These are phyloP conservation scores for Glaciozyma martinii DNA, from an alignment of 768 basidiomycete genomes.

Conservation along the genomic window DNA sequence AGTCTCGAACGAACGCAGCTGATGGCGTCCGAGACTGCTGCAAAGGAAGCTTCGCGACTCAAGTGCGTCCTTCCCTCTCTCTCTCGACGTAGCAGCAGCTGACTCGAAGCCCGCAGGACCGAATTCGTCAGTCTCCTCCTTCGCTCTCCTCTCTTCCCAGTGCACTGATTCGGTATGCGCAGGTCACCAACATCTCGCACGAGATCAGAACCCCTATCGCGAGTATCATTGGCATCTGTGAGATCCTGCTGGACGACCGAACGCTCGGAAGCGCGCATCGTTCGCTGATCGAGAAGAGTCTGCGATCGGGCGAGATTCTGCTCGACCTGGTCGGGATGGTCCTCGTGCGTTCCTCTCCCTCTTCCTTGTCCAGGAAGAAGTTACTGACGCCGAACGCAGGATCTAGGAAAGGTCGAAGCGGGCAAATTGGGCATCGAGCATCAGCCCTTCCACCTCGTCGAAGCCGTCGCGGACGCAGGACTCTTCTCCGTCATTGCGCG, in stretches of 20 bases:
- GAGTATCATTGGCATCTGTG: slow-evolving; percentile 27
- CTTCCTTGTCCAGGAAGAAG: neutral
- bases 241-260: slow-evolving; percentile 23
- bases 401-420: slow-evolving; percentile 32
- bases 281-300: slow-evolving; percentile 18
- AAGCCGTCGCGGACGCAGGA: slow-evolving; percentile 21
- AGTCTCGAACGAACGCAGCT: slow-evolving; percentile 11
- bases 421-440: slow-evolving; percentile 27
- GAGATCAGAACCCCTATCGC: slow-evolving; percentile 31
- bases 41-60: slow-evolving; percentile 28
- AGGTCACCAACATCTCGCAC: slow-evolving; percentile 23
- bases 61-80: slow-evolving; percentile 10
- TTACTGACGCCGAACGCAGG: slow-evolving; percentile 2
- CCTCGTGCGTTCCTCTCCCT: slow-evolving; percentile 1
- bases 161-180: neutral
- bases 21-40: slow-evolving; percentile 23
- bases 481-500: slow-evolving; percentile 20
- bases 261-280: neutral
- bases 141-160: neutral
- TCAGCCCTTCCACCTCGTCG: slow-evolving; percentile 18
- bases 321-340: slow-evolving; percentile 19
- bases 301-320: slow-evolving; percentile 31
- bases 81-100: no score
- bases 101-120: slow-evolving; percentile 4
- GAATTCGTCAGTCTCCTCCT: slow-evolving; percentile 17